Conservation (phyloP, 805 yeast species). For the Komagataella phaffii region DNA sequence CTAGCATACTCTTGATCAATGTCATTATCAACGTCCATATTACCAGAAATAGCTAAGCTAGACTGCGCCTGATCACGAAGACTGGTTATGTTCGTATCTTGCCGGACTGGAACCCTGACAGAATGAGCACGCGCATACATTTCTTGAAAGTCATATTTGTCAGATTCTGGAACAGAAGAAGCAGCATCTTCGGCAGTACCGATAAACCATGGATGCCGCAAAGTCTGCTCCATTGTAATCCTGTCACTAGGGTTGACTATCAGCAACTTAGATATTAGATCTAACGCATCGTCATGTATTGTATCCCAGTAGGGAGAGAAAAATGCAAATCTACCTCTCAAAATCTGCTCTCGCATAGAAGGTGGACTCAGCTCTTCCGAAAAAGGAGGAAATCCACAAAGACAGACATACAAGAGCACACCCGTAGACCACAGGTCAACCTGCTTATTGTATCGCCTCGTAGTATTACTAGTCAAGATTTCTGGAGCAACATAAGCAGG, state of each 20-base stretch:
- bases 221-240: constrained; percentile 23
- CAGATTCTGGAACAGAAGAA: background rate
- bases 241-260: constrained; percentile 37
- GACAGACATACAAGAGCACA: constrained; percentile 61
- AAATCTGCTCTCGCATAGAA: constrained; percentile 60
- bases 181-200: constrained; percentile 6
- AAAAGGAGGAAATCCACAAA: constrained; percentile 80
- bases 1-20: background rate
- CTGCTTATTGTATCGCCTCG: constrained; percentile 48
- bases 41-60: background rate
- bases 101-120: constrained; percentile 13
- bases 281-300: constrained; percentile 50
- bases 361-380: constrained; percentile 78
- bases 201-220: constrained; percentile 30
- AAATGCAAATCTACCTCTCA: constrained; percentile 55
- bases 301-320: constrained; percentile 74
- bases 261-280: constrained; percentile 47
- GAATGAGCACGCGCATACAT: constrained; percentile 8
- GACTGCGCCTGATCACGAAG: constrained; percentile 9
- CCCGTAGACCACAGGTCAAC: constrained; percentile 81
- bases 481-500: constrained; percentile 87
- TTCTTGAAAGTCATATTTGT: background rate
- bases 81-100: constrained; percentile 14
- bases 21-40: background rate
- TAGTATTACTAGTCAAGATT: constrained; percentile 37